Base-by-base conservation (phyloP, 306 rosid species). In the Quercus gilva region DNA sequence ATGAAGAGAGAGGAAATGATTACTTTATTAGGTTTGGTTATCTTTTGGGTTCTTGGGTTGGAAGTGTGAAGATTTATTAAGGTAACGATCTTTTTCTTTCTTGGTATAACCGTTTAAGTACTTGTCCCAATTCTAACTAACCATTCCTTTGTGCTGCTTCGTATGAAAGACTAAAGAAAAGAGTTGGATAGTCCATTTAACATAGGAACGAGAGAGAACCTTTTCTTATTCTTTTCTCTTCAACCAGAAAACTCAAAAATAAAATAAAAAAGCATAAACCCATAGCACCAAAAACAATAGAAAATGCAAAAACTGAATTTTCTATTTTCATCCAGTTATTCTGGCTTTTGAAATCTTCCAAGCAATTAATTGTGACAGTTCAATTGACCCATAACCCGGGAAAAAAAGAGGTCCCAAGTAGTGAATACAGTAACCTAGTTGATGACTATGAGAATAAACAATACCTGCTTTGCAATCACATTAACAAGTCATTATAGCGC, bases 11-110 rank as follows among this genome's bases (percentile, higher is more conserved):
- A 31, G 18, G 76, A 74, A 86, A 81, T 26, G 74, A 4, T 55
- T 87, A 75, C 19, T 79, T 87, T 78, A 82, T 61, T 81, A 14
- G 43, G 85, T 80, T 84, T 73, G 86, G 91, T 86, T 31, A 23
- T 71, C 35, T 64, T 81, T 55, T 41, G 61, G 84, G 86, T 79
- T 78, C 76, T 76, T 81, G 85, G 79, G 75, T 88, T 81, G 74
- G 79, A 82, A 85, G 91, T 74, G 85, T 84, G 86, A 79, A 71
- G 79, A 73, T 78, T 80, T 74, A 14, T 29, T 11, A 59, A 77
- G 2, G 68, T 78, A 83, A 79, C 88, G 26, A 77, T 83, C 85
- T 87, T 84, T 86, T 15, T 52, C 82, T 71, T 68, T 82, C 77
- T 72, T 65, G 77, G 74, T n/a, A n/a, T n/a, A n/a, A n/a, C n/a